Percentiles rank a stretch among this genome's conserved stretches.
Conservation (phyloP, 164 flowering plant genomes). For the Chimonanthus praecox region DNA sequence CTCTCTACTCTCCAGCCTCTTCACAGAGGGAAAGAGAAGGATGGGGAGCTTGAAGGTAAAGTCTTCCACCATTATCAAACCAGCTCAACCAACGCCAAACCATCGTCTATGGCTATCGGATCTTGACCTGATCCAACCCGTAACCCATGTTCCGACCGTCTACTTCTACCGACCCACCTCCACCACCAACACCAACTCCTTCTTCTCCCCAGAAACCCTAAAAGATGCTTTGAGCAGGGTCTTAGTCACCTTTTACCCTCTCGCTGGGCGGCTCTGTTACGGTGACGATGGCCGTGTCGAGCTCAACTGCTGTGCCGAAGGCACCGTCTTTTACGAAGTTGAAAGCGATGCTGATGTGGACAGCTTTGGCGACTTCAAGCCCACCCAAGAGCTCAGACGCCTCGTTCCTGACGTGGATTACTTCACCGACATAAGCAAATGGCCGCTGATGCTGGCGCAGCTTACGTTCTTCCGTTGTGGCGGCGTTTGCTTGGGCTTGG, state of each 20-base stretch:
- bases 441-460: constrained; percentile 38
- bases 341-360: constrained; percentile 22
- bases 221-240: constrained; percentile 26
- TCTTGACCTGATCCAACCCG: neutral
- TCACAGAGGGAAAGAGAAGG: no score
- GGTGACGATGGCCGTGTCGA: constrained; percentile 29
- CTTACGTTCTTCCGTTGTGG: constrained; percentile 44
- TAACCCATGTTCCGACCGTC: neutral
- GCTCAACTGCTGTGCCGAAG: constrained; percentile 40
- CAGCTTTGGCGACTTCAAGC: constrained; percentile 29
- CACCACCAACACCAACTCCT: neutral
- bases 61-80: neutral
- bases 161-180: neutral
- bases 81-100: neutral
- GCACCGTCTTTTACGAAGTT: constrained; percentile 34
- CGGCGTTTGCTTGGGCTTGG: constrained; percentile 27
- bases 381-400: constrained; percentile 7
- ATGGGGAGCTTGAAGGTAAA: neutral
- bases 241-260: constrained; percentile 32
- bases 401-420: constrained; percentile 21
- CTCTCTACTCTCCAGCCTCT: no score
- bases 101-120: neutral
- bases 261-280: constrained; percentile 40
- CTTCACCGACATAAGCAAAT: constrained; percentile 21
- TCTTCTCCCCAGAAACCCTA: constrained; percentile 10